A percentile compares a stretch with the other conserved stretches of the same genome.
Conservation (phyloP, 306 rosid genomes). For the Mimosa bimucronata region DNA sequence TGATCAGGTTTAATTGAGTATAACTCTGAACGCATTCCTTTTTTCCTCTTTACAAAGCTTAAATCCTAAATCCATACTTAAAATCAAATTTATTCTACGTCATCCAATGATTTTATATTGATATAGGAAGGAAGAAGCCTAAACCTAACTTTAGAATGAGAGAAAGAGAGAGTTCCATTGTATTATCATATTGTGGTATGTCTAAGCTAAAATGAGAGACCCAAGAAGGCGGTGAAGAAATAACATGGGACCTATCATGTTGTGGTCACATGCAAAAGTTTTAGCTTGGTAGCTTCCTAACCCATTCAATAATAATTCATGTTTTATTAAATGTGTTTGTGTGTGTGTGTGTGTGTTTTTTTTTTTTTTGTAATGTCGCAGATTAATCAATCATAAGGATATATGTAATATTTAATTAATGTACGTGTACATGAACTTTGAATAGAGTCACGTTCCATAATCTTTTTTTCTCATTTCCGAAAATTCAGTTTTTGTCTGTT, state of each 20-base stretch:
- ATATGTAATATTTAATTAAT: slow-evolving; percentile 21
- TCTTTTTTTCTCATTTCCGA: slow-evolving; percentile 13
- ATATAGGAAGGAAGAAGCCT: not conserved
- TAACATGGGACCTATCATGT: slow-evolving; percentile 47
- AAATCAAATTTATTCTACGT: not conserved
- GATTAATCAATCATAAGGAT: slow-evolving; percentile 22
- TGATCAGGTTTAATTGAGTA: not conserved
- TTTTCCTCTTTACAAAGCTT: not conserved
- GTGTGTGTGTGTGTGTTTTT: not conserved
- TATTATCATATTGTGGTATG: not conserved
- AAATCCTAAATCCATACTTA: not conserved
- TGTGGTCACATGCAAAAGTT: slow-evolving; percentile 44
- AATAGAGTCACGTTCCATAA: not conserved
- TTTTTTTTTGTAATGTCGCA: not conserved
- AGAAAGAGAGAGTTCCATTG: not conserved
- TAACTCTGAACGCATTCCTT: rapidly evolving
- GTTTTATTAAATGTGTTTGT: not conserved
- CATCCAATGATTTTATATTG: not conserved
- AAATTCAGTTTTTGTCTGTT: slow-evolving; percentile 36
- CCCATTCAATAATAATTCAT: slow-evolving; percentile 21
- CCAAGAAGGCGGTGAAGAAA: not conserved
- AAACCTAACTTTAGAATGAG: not conserved
- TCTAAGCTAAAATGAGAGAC: not conserved
- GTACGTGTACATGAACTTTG: slow-evolving; percentile 39
- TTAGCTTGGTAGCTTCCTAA: slow-evolving; percentile 42